phyloP scores from a whole-genome alignment of 257 asterid species.

The Forsythia suspensa region DNA sequence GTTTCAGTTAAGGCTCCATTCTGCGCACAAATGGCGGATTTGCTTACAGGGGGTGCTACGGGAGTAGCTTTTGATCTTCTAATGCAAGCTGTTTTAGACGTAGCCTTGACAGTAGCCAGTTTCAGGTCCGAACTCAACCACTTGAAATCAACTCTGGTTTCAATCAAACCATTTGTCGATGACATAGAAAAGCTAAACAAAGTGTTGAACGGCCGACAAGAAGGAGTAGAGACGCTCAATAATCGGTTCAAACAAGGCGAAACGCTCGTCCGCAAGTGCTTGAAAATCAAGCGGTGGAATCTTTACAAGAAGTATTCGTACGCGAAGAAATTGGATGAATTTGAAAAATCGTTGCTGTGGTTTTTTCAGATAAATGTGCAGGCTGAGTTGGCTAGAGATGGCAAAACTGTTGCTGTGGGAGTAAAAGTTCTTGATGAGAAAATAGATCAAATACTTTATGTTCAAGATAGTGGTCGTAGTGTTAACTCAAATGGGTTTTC shows the following conservation, averaged over 20 bases:
- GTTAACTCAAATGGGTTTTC: neutral
- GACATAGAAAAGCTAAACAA: constrained; percentile 11
- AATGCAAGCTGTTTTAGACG: neutral
- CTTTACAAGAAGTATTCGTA: constrained; percentile 3
- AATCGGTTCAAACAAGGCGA: neutral
- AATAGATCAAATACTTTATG: constrained; percentile 13
- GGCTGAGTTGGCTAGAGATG: constrained; percentile 32
- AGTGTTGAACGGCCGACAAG: neutral
- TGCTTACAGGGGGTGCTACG: constrained; percentile 5
- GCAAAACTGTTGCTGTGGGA: constrained; percentile 18
- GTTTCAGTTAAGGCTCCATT: neutral
- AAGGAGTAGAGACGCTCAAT: constrained; percentile 4
- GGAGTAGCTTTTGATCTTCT: constrained; percentile 19
- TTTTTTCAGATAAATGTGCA: constrained; percentile 33
- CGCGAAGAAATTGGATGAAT: constrained; percentile 9
- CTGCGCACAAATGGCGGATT: neutral
- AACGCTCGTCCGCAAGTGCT: constrained; percentile 19
- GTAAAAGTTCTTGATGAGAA: constrained; percentile 19
- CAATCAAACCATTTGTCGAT: constrained; percentile 6
- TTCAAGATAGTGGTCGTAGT: neutral
- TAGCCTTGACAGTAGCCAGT: neutral
- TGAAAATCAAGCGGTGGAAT: constrained; percentile 21
- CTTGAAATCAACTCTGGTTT: constrained; percentile 11
- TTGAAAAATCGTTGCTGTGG: constrained; percentile 14
- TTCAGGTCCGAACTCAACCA: constrained; percentile 13